Conservation (phyloP, 75 land plant species). For the Selaginella moellendorffii region DNA sequence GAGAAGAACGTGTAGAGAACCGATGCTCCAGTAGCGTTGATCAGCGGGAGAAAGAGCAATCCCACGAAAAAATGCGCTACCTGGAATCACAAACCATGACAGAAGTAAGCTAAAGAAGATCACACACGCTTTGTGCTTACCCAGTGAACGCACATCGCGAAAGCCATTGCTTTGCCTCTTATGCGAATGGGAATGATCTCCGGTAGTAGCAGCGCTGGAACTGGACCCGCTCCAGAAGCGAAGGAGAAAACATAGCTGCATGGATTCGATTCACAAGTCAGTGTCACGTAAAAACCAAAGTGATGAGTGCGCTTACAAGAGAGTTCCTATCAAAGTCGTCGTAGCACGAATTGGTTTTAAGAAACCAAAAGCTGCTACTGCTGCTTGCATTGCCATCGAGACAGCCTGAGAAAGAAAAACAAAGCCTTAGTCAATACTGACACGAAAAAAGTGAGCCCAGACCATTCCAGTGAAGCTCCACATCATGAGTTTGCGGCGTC, state of each 20-base stretch:
- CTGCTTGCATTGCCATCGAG: conserved; percentile 27
- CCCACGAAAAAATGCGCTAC: conserved; percentile 88
- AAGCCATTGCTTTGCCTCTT: conserved; percentile 77
- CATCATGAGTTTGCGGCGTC: conserved; percentile 62
- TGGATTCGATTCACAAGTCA: background rate
- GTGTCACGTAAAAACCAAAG: background rate
- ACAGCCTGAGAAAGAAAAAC: conserved; percentile 15
- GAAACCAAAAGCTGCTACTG: conserved; percentile 7
- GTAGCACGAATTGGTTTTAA: conserved; percentile 6
- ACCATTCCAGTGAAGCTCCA: conserved; percentile 85
- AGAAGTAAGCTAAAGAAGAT: background rate
- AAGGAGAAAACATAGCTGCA: conserved; percentile 82
- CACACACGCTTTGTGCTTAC: conserved; percentile 36
- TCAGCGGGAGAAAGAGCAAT: conserved; percentile 46
- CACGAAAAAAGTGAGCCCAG: background rate
- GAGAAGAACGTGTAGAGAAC: conserved; percentile 53
- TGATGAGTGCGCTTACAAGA: conserved; percentile 17
- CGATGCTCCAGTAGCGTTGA: conserved; percentile 53
- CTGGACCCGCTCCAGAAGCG: conserved; percentile 91
- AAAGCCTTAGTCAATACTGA: no score
- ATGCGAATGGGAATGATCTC: conserved; percentile 61
- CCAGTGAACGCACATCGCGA: conserved; percentile 89
- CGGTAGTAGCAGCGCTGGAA: conserved; percentile 72
- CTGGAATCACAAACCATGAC: conserved; percentile 24
- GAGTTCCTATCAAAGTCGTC: conserved; percentile 17